Conservation (phyloP, 306 rosid genomes). For the Trifolium pratense region DNA sequence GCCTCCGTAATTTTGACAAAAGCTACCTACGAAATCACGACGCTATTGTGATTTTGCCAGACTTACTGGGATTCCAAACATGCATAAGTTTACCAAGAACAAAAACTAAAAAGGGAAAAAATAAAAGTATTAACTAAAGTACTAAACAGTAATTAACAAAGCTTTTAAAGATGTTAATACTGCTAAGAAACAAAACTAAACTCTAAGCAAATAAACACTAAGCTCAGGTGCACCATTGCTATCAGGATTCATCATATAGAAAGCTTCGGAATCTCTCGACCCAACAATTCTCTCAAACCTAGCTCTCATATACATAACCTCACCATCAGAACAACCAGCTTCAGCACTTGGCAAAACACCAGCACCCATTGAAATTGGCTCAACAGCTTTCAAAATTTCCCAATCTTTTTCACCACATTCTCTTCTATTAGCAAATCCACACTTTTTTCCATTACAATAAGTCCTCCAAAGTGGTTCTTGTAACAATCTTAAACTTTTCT, state of each 20-base stretch:
- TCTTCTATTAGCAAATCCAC: slow-evolving; percentile 86
- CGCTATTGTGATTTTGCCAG: not conserved
- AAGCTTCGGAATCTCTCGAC: slow-evolving; percentile 97
- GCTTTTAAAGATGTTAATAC: not conserved
- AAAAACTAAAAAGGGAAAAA: slow-evolving; percentile 32
- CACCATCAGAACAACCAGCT: slow-evolving; percentile 61
- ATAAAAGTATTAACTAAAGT: slow-evolving; percentile 16
- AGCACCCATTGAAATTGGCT: slow-evolving; percentile 96
- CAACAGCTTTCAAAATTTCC: slow-evolving; percentile 85
- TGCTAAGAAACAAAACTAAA: slow-evolving; percentile 46
- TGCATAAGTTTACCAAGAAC: slow-evolving; percentile 35
- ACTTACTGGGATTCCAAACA: not conserved
- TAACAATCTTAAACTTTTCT: slow-evolving; percentile 57
- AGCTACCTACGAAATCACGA: not conserved
- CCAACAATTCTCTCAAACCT: slow-evolving; percentile 98
- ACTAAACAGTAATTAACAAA: slow-evolving; percentile 30
- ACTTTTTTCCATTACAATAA: slow-evolving; percentile 87
- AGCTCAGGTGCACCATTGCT: slow-evolving; percentile 99
- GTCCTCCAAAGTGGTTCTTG: slow-evolving; percentile 94
- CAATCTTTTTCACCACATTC: slow-evolving; percentile 88
- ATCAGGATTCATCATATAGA: slow-evolving; percentile 99
- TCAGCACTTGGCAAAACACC: slow-evolving; percentile 80
- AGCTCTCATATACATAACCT: slow-evolving; percentile 95
- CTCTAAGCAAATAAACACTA: slow-evolving; percentile 93
- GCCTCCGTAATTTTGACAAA: not conserved